Evolutionary conservation across 139 green algal species (phyloP).

Genomic region (Limnomonas spitsbergensis): DNA sequence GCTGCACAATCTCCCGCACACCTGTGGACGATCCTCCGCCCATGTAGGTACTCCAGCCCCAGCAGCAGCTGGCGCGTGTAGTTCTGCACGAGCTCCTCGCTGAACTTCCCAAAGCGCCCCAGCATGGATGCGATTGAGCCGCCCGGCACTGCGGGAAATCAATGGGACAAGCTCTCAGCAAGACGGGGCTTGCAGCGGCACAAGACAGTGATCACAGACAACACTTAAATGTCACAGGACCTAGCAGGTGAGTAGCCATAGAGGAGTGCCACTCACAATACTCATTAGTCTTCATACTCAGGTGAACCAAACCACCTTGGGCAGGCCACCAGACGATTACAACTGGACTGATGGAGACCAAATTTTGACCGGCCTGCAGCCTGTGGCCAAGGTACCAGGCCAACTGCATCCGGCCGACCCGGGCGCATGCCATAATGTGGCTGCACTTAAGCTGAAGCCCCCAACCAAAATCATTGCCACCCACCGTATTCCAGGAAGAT

Average conservation of each 20-base stretch:
- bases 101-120: conserved; percentile 28
- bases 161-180: background rate
- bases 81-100: conserved; percentile 50
- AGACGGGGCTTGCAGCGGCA: background rate
- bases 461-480: background rate
- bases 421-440: too few relatives aligned
- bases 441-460: too few relatives aligned
- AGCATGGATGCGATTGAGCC: conserved; percentile 90
- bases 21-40: conserved; percentile 26
- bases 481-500: conserved; percentile 95
- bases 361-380: too few relatives aligned
- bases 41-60: conserved; percentile 92
- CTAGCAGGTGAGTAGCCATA: too few relatives aligned
- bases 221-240: background rate
- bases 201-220: background rate
- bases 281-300: too few relatives aligned
- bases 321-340: too few relatives aligned
- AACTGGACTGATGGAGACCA: too few relatives aligned
- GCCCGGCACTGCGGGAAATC: conserved; percentile 45
- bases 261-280: too few relatives aligned
- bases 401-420: too few relatives aligned
- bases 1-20: too few relatives aligned
- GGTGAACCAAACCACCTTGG: too few relatives aligned
- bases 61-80: conserved; percentile 79
- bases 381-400: background rate